Evolutionary conservation across 2,329 filamentous ascomycete genomes (phyloP), one percentile per base, ranked within the genome.

Genomic region (Cladosporium sp.): DNA sequence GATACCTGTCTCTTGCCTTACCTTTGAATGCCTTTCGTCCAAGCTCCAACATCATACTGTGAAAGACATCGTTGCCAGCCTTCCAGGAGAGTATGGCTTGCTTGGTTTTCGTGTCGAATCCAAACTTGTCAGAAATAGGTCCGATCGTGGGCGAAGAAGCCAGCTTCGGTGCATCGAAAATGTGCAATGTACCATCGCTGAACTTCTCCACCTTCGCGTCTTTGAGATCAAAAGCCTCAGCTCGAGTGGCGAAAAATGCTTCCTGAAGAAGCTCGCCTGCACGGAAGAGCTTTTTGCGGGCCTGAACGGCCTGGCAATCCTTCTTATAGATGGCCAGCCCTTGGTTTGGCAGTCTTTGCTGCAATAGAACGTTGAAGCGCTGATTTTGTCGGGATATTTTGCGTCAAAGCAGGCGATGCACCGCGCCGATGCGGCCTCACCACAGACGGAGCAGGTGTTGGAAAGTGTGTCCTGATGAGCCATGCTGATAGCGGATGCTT

Each of bases 211-310:
- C 46, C 6, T 31, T 49, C 2, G 4, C 33, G 14, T 57, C 14
- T 0, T 53, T 48, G 14, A 51, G 16, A 18, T 57, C 54, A 42
- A 55, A 57, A 9, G 46, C 52, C n/a, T 33, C 35, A 18, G 53
- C 46, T 22, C 51, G 46, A 3, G 49, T 49, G 2, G 18, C n/a
- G 33, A 57, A 56, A 48, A 59, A 63, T 5, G 51, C 31, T 3
- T 49, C 22, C 16, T 61, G 56, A 7, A 61, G 43, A 9, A 63
- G 18, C 3, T 56, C 43, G 0, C 40, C 60, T n/a, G 58, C 60
- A 9, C 61, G 59, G 13, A 56, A 57, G 28, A 63, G 34, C 31
- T 46, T 38, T 38, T 44, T 58, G 34, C 31, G 48, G 13, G 32
- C 46, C 11, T 49, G 46, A 3, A 16, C 11, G 4, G 32, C 8